A percentile compares a stretch with the other conserved stretches of the same genome.
Conservation (phyloP, 306 rosid species). For the Trifolium subterraneum region DNA sequence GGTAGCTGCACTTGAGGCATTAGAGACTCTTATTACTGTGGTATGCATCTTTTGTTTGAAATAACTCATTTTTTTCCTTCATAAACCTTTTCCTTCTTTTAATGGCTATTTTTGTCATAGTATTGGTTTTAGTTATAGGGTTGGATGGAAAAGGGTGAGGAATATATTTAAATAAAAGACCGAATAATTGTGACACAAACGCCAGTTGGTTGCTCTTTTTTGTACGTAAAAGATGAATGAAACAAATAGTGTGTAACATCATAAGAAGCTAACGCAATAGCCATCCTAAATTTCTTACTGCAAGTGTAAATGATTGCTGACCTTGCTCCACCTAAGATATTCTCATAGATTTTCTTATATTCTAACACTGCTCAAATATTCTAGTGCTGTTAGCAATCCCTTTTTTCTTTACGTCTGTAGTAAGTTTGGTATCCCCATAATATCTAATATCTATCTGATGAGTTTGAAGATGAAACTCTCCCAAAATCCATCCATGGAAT, state of each 20-base stretch:
- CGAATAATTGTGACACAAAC: conserved; percentile 22
- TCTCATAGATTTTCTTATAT: background rate
- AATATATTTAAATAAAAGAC: conserved; percentile 5
- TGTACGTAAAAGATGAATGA: background rate
- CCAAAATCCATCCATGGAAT: conserved; percentile 2
- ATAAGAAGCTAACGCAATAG: background rate
- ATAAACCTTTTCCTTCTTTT: conserved; percentile 17
- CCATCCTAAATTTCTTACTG: background rate
- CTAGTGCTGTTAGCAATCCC: background rate
- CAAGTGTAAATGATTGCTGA: background rate
- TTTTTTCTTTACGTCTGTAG: conserved; percentile 13
- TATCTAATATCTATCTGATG: background rate
- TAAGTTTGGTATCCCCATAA: background rate
- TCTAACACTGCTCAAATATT: background rate
- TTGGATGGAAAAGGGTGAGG: conserved; percentile 6
- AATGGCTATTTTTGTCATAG: conserved; percentile 11
- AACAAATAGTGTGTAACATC: background rate
- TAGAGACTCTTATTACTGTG: conserved; percentile 79
- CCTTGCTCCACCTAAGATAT: too few species aligned
- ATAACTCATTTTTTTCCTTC: conserved; percentile 12
- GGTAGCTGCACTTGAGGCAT: conserved; percentile 87
- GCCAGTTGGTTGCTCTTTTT: background rate
- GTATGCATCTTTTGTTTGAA: conserved; percentile 52
- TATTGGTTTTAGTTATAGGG: background rate
- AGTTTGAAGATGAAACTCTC: background rate